Evolutionary conservation across 768 basidiomycete species (phyloP).

Genomic region (Podaxis sp.): DNA sequence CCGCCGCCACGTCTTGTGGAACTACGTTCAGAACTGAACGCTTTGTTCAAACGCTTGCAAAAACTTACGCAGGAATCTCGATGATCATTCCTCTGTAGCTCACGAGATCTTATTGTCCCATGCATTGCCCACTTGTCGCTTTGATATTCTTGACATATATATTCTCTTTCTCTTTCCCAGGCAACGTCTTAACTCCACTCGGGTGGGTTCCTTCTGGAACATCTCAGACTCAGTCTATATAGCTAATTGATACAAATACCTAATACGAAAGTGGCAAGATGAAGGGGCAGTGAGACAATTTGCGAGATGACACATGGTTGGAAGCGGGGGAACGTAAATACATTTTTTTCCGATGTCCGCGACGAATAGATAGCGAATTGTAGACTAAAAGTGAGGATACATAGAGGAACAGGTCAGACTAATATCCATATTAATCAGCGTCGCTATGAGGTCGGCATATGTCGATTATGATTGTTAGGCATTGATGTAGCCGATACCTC

Average conservation of each 20-base stretch:
- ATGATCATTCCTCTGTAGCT: slow-evolving; percentile 9
- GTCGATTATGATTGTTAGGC: slow-evolving; percentile 25
- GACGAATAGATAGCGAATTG: slow-evolving; percentile 19
- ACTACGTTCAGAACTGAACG: slow-evolving; percentile 58
- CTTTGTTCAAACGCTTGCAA: slow-evolving; percentile 67
- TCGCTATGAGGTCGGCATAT: slow-evolving; percentile 33
- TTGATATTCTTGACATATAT: slow-evolving; percentile 28
- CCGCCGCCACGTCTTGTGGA: slow-evolving; percentile 48
- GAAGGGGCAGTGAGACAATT: slow-evolving; percentile 5
- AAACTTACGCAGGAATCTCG: slow-evolving; percentile 47
- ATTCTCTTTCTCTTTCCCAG: slow-evolving; percentile 21
- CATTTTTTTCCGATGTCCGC: slow-evolving; percentile 6
- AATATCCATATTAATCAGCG: slow-evolving; percentile 9
- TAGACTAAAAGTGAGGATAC: slow-evolving; percentile 16
- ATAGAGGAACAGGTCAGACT: slow-evolving; percentile 12
- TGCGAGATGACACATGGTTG: slow-evolving; percentile 1
- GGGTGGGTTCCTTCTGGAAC: slow-evolving; percentile 32
- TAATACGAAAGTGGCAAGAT: slow-evolving; percentile 15
- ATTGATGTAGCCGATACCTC: slow-evolving; percentile 24
- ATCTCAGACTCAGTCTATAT: slow-evolving; percentile 30
- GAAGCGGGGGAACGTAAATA: slow-evolving; percentile 11
- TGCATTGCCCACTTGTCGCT: background rate
- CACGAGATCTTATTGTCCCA: background rate
- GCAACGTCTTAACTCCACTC: slow-evolving; percentile 25
- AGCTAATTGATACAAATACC: slow-evolving; percentile 29